phyloP scores from a whole-genome alignment of 441 rosid species.

The Dalechampia spathulata region DNA sequence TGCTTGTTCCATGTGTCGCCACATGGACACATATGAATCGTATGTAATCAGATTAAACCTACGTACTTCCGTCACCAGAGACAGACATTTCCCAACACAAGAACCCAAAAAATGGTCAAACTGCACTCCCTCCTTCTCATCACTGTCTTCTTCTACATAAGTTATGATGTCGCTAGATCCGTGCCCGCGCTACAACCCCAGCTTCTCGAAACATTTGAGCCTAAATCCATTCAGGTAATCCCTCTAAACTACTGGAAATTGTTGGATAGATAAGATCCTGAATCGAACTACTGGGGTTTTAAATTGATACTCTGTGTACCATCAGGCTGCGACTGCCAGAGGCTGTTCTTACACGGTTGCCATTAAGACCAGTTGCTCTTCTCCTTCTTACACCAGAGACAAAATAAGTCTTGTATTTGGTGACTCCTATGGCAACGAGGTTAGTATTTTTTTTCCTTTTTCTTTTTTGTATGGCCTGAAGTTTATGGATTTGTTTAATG shows the following conservation, averaged over 20 bases:
- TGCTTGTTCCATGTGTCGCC: too few relatives aligned
- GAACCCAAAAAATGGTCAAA: conserved; percentile 2
- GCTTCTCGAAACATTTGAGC: neutral
- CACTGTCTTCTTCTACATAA: conserved; percentile 4
- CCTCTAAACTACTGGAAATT: neutral
- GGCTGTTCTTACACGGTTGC: conserved; percentile 45
- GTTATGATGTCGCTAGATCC: neutral
- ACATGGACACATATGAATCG: too few relatives aligned
- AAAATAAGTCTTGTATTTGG: conserved; percentile 57
- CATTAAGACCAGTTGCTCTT: conserved; percentile 55
- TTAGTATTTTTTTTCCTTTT: conserved; percentile 8
- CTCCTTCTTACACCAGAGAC: conserved; percentile 45
- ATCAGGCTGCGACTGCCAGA: conserved; percentile 9
- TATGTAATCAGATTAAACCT: too few relatives aligned
- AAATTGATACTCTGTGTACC: neutral
- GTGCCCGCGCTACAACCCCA: neutral
- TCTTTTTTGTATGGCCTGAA: too few relatives aligned
- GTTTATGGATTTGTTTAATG: too few relatives aligned
- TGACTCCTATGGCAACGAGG: conserved; percentile 72
- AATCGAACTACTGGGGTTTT: neutral
- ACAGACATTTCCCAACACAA: too few relatives aligned
- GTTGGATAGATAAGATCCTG: too few relatives aligned
- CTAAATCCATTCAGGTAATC: conserved; percentile 9
- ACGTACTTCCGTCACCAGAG: neutral
- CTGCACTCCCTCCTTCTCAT: neutral